phyloP scores from a whole-genome alignment of 192 early-diverging fungal species.

The Podila clonocystis region DNA sequence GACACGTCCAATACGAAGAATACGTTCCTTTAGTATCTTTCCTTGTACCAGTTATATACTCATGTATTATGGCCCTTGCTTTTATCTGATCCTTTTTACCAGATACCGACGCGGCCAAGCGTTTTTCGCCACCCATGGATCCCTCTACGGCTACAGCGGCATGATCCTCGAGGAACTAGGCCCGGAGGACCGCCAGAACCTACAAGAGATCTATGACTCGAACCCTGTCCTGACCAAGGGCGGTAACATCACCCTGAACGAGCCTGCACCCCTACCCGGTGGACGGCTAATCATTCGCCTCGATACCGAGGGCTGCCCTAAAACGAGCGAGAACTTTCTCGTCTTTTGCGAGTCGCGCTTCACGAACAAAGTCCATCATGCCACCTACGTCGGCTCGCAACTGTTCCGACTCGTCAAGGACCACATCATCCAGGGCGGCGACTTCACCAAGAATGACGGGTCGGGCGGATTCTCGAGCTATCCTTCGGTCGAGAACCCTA shows the following conservation, averaged over 20 bases:
- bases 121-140: constrained; percentile 43
- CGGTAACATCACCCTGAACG: constrained; percentile 31
- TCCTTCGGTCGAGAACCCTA: constrained; percentile 42
- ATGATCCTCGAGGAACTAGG: constrained; percentile 27
- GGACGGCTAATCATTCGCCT: constrained; percentile 32
- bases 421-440: constrained; percentile 48
- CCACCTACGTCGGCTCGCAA: constrained; percentile 40
- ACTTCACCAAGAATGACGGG: constrained; percentile 48
- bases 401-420: constrained; percentile 49
- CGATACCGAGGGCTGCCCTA: constrained; percentile 35
- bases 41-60: neutral
- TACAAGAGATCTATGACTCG: constrained; percentile 48
- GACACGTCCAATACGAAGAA: neutral
- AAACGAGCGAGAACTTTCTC: constrained; percentile 40
- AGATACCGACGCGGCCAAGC: constrained; percentile 47
- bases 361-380: constrained; percentile 39
- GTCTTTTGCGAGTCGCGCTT: constrained; percentile 40
- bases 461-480: constrained; percentile 33
- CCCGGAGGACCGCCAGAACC: constrained; percentile 28
- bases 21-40: neutral
- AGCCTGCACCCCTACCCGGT: constrained; percentile 36
- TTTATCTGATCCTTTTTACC: too few species aligned
- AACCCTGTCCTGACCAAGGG: constrained; percentile 36
- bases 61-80: neutral
- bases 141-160: constrained; percentile 40